Evolutionary conservation across 2,329 filamentous ascomycete species (phyloP), one percentile per base, ranked within the genome.

Genomic region (Phyllosticta paracitricarpa): DNA sequence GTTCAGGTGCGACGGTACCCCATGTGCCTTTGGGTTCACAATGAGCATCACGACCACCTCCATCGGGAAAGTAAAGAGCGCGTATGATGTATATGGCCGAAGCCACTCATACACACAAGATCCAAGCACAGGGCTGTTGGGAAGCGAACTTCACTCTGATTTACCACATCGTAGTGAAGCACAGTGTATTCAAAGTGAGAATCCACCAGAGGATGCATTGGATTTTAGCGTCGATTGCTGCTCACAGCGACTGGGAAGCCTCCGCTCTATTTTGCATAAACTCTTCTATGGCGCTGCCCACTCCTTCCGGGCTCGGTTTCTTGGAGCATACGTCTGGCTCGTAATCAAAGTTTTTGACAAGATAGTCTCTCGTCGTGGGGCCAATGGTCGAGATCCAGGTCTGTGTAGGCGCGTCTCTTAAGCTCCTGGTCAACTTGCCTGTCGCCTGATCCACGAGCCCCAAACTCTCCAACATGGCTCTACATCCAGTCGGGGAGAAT

Each of bases 341-440:
- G 65, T 86, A 88, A 0, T 76, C 82, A 71, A 91, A 90, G 1
- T 79, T 81, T 22, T 79, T 77, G 17, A 78, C 71, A 54, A 99
- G 76, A 74, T 90, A 86, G 66, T 91, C 85, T 64, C 87, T 82
- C 10, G 94, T 99, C 19, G 94, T 99, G 12, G 94, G 93, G 0
- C 94, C 94, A 73, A 99, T 99, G 0, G 92, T 95, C 14, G 88
- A 90, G 63, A 97, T 79, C 64, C 83, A 85, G 0, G 85, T 87
- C 19, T n/a, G 24, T 57, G 72, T 79, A 9, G 75, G 75, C 61
- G 60, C 65, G 58, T 64, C 68, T 71, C 62, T 61, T 65, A 9
- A 52, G 57, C 14, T 53, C 54, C 17, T 54, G 60, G 64, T 68
- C 54, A 71, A 71, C 54, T 69, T 75, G 6, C 75, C 76, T 22